A percentile compares a stretch with the other conserved stretches of the same genome.
These are phyloP conservation scores for Arthrobotrys sphaeroides DNA, from an alignment of 2,329 filamentous ascomycete genomes.

Conservation along the genomic window DNA sequence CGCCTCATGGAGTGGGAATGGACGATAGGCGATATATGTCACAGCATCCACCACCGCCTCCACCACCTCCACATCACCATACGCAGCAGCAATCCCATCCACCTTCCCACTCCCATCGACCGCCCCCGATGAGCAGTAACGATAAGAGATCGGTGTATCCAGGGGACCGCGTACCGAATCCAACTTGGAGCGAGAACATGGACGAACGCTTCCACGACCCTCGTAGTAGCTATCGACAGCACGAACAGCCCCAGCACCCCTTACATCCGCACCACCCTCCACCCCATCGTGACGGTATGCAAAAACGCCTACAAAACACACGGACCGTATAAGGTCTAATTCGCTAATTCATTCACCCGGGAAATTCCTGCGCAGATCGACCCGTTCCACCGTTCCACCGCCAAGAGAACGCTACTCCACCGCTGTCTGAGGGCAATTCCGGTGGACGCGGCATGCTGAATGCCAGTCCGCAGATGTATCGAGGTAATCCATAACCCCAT, in stretches of 20 bases:
- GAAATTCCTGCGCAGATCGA: constrained; percentile 47
- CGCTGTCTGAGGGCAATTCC: constrained; percentile 40
- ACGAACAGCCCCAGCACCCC: constrained; percentile 35
- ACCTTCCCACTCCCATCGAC: constrained; percentile 29
- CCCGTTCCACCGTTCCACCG: constrained; percentile 48
- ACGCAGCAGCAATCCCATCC: constrained; percentile 50
- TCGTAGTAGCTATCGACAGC: constrained; percentile 40
- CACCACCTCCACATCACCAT: constrained; percentile 50
- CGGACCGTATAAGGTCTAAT: constrained; percentile 7
- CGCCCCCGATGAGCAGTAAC: constrained; percentile 28
- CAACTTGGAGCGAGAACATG: constrained; percentile 36
- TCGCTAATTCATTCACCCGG: constrained; percentile 43
- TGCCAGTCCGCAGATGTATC: constrained; percentile 51
- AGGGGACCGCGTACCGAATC: constrained; percentile 44
- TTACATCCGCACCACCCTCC: constrained; percentile 33
- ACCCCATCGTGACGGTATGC: constrained; percentile 51
- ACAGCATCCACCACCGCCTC: constrained; percentile 52
- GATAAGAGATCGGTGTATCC: constrained; percentile 45
- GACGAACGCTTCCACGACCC: constrained; percentile 47
- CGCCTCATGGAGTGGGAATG: constrained; percentile 41
- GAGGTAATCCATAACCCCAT: constrained; percentile 23
- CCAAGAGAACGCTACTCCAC: constrained; percentile 52
- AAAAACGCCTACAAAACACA: constrained; percentile 9
- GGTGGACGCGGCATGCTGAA: constrained; percentile 48
- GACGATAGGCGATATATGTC: constrained; percentile 51